phyloP scores from a whole-genome alignment of 2,329 filamentous ascomycete species.

The Fusarium lyarnte region DNA sequence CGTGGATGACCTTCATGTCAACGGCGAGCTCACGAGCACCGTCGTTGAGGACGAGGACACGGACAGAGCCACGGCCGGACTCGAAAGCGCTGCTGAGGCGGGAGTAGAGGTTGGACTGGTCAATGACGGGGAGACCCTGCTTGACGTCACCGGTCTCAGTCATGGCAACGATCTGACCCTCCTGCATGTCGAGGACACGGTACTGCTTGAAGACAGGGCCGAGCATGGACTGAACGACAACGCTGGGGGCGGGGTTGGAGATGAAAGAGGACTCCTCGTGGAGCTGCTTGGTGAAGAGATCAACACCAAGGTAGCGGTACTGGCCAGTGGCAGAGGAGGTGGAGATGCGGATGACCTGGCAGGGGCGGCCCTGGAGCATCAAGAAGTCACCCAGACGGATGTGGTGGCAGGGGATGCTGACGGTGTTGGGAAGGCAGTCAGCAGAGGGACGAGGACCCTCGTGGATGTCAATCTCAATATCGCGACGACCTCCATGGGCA shows the following conservation, averaged over 20 bases:
- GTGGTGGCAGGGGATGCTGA: constrained; percentile 99
- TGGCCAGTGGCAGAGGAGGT: constrained; percentile 97
- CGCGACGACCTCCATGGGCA: constrained; percentile 52
- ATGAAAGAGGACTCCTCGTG: constrained; percentile 99
- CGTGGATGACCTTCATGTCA: constrained; percentile 98
- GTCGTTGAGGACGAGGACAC: constrained; percentile 95
- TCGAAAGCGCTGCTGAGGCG: constrained; percentile 87
- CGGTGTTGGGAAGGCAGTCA: constrained; percentile 74
- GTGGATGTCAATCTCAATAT: constrained; percentile 59
- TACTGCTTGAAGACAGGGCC: constrained; percentile 99
- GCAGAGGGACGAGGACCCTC: constrained; percentile 17
- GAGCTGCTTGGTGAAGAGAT: constrained; percentile 99
- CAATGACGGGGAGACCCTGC: constrained; percentile 90
- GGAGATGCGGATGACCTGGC: constrained; percentile 99
- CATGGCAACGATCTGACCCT: constrained; percentile 91
- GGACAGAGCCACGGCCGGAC: constrained; percentile 91
- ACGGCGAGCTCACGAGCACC: constrained; percentile 93
- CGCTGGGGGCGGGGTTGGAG: constrained; percentile 94
- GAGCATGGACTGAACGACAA: constrained; percentile 99
- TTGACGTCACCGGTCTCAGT: constrained; percentile 99
- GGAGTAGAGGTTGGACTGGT: constrained; percentile 89
- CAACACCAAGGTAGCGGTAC: constrained; percentile 99
- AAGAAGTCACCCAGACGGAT: constrained; percentile 98
- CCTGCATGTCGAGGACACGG: constrained; percentile 96
- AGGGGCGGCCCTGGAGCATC: constrained; percentile 98